Evolutionary conservation across 1,284 basidiomycete genomes (phyloP).

Genomic region (Xanthoconium separans): DNA sequence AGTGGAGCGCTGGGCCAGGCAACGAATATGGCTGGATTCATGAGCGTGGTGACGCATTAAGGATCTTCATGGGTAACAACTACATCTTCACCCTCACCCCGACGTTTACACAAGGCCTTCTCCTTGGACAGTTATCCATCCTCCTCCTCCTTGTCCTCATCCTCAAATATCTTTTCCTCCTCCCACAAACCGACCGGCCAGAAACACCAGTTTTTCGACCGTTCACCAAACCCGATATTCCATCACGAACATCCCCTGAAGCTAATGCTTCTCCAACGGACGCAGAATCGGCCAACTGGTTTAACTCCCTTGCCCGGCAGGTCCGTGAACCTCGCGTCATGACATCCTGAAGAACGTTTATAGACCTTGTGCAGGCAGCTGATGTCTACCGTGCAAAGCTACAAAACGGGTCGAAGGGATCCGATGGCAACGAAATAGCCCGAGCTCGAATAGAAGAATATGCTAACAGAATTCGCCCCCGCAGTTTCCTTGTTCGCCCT

Average conservation of each 20-base stretch:
- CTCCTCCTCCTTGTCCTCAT: constrained; percentile 66
- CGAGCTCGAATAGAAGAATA: constrained; percentile 68
- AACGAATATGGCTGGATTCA: constrained; percentile 46
- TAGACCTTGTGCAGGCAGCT: constrained; percentile 46
- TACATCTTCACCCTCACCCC: constrained; percentile 73
- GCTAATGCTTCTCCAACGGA: constrained; percentile 22
- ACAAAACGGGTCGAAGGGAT: constrained; percentile 55
- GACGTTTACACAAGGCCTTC: constrained; percentile 81
- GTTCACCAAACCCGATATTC: constrained; percentile 45
- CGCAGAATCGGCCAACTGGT: constrained; percentile 72
- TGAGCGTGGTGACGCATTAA: background rate
- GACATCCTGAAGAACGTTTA: constrained; percentile 2
- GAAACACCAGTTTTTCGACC: constrained; percentile 59
- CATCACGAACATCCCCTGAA: constrained; percentile 35
- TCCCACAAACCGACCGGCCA: constrained; percentile 56
- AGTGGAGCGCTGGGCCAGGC: constrained; percentile 80
- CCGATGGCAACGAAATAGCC: constrained; percentile 70
- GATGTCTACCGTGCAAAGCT: constrained; percentile 73
- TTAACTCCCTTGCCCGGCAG: constrained; percentile 68
- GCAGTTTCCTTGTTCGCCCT: constrained; percentile 59
- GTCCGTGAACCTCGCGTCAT: constrained; percentile 36
- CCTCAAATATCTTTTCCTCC: constrained; percentile 81
- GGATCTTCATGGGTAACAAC: constrained; percentile 51
- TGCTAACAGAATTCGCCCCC: constrained; percentile 67
- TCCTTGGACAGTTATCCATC: constrained; percentile 78